Evolutionary conservation across 1,139 yeast species (phyloP), one percentile per base, ranked within the genome.

Genomic region (Magnusiomyces paraingens): DNA sequence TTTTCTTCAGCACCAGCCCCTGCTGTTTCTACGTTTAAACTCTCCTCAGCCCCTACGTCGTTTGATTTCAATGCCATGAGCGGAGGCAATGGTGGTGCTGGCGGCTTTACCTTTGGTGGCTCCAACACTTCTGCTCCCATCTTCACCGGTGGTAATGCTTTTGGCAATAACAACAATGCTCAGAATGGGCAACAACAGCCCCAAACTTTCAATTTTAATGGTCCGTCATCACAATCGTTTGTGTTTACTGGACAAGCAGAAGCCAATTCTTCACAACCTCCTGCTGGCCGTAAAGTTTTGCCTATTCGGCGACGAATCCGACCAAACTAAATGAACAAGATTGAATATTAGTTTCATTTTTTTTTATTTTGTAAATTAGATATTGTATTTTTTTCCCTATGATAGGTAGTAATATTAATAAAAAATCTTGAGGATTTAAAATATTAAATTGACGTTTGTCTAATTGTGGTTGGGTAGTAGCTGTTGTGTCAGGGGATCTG

Each of bases 231-330:
- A 36, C 32, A 4, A 26, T 26, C 32, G 32, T 36, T 36, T 36
- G 17, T n/a, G 40, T 36, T 36, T 36, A 36, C 40, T 12, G 40
- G 35, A 11, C 20, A 20, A 8, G 11, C 45, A 32, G 39, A 21
- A 3, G 22, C 17, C 40, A 39, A 43, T 10, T 14, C 26, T 10
- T 29, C 51, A 8, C 51, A 47, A 15, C 46, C 17, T 6, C 53
- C 55, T 14, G n/a, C 52, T 8, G 53, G 55, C 15, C 51, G 55
- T 14, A 53, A 50, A 40, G 36, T 53, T 12, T 49, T 50, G 11
- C 48, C 53, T 14, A 46, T 53, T 48, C 47, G 55, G 14, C 44
- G 55, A 39, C 51, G 55, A 12, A 21, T 48, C 2, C 49, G 50
- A 46, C 20, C 38, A 15, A 17, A 29, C 20, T 45, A 8, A 17